Evolutionary conservation across 306 rosid species (phyloP).

Genomic region (Macrotyloma uniflorum): DNA sequence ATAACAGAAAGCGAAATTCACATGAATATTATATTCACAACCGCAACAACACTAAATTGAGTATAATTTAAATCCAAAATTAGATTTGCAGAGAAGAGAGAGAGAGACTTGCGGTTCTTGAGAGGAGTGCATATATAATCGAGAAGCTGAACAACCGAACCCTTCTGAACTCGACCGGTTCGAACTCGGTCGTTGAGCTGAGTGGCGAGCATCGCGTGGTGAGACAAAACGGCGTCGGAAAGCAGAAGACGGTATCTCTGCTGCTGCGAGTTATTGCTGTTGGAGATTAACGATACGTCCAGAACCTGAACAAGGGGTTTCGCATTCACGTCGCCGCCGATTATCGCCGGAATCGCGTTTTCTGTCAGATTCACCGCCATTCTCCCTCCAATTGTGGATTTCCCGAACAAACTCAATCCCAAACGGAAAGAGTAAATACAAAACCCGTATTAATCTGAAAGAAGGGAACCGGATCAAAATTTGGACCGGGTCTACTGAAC

Average conservation of each 20-base stretch:
- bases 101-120: constrained; percentile 74
- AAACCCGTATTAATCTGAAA: background rate
- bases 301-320: constrained; percentile 86
- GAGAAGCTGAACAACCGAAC: constrained; percentile 85
- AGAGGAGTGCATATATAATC: constrained; percentile 73
- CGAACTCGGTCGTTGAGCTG: constrained; percentile 74
- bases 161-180: constrained; percentile 61
- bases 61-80: constrained; percentile 7
- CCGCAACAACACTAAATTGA: background rate
- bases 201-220: constrained; percentile 78
- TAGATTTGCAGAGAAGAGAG: constrained; percentile 31
- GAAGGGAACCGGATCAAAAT: background rate
- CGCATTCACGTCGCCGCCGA: constrained; percentile 71
- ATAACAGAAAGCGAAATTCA: background rate
- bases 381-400: background rate
- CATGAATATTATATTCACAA: background rate
- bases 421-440: background rate
- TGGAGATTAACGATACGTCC: constrained; percentile 58
- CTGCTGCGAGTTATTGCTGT: constrained; percentile 45
- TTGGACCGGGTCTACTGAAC: constrained; percentile 32
- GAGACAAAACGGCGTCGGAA: constrained; percentile 71
- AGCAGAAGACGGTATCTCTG: constrained; percentile 75
- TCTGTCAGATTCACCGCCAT: constrained; percentile 90
- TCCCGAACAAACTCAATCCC: background rate
- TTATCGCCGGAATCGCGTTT: constrained; percentile 70